Conservation (phyloP, 768 basidiomycete species). For the Suillus subluteus region DNA sequence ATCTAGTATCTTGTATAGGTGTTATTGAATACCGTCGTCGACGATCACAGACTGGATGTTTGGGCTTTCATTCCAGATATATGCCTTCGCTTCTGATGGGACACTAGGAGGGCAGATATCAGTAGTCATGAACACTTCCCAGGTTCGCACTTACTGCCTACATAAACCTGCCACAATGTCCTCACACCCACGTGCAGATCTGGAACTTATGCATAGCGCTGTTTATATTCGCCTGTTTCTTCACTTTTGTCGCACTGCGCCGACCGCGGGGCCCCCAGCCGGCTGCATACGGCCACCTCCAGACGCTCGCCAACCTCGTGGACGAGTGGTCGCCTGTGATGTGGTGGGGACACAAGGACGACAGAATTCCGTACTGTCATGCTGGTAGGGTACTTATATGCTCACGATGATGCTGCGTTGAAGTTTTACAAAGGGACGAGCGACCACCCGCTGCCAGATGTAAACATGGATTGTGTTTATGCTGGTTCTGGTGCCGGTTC, state of each 20-base stretch:
- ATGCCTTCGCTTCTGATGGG: accelerated
- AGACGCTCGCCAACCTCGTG: conserved; percentile 38
- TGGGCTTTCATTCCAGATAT: conserved; percentile 23
- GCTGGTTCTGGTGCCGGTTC: neutral
- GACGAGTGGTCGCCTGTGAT: conserved; percentile 37
- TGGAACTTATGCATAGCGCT: conserved; percentile 28
- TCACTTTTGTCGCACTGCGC: conserved; percentile 19
- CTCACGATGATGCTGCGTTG: neutral
- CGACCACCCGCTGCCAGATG: conserved; percentile 1
- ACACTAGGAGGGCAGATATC: too few species aligned
- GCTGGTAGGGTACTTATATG: neutral
- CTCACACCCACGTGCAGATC: conserved; percentile 19
- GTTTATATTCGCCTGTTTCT: conserved; percentile 23
- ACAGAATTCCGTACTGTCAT: conserved; percentile 7
- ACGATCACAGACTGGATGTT: conserved; percentile 35
- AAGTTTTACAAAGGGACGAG: conserved; percentile 4
- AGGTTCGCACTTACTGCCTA: conserved; percentile 18
- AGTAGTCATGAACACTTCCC: conserved; percentile 5
- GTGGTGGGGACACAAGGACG: conserved; percentile 24
- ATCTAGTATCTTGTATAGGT: neutral
- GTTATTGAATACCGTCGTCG: neutral
- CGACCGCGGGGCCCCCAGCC: conserved; percentile 32
- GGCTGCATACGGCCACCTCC: conserved; percentile 36
- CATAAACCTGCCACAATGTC: neutral
- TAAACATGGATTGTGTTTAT: neutral